Evolutionary conservation across 768 basidiomycete genomes (phyloP).

Genomic region (Pleurotus platypus): DNA sequence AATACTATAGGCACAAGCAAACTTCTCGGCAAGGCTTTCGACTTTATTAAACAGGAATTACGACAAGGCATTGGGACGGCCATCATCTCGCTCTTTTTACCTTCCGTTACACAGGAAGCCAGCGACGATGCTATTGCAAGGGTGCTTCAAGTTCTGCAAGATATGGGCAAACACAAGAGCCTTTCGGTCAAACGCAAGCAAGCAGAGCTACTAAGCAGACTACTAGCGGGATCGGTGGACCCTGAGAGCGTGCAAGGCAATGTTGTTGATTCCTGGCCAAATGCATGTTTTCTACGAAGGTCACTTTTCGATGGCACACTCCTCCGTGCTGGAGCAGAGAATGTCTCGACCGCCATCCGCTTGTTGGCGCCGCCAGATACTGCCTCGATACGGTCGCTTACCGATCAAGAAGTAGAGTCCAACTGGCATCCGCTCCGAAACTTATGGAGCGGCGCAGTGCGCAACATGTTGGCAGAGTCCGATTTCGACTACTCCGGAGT

Average conservation of each 20-base stretch:
- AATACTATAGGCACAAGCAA: conserved; percentile 11
- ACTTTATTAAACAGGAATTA: conserved; percentile 44
- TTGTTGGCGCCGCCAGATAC: conserved; percentile 20
- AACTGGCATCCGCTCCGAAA: conserved; percentile 35
- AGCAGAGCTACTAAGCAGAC: conserved; percentile 27
- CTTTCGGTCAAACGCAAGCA: conserved; percentile 26
- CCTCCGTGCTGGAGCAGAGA: conserved; percentile 20
- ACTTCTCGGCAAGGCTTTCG: conserved; percentile 25
- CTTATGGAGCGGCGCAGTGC: conserved; percentile 31
- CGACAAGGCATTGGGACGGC: conserved; percentile 38
- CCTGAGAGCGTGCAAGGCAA: conserved; percentile 17
- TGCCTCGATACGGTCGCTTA: conserved; percentile 25
- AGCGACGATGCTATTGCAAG: conserved; percentile 23
- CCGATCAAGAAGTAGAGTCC: conserved; percentile 31
- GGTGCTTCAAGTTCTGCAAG: conserved; percentile 31
- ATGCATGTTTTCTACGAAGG: conserved; percentile 12
- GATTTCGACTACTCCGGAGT: conserved; percentile 18
- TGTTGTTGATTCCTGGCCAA: conserved; percentile 1
- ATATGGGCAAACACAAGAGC: conserved; percentile 29
- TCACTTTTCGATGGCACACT: conserved; percentile 44
- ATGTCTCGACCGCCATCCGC: conserved; percentile 22
- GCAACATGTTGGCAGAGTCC: conserved; percentile 7
- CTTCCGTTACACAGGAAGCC: not conserved
- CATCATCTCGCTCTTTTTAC: conserved; percentile 38
- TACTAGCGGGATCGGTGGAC: conserved; percentile 23